A percentile compares a stretch with the other conserved stretches of the same genome.
These are phyloP conservation scores for Skeletonema grethae DNA, from an alignment of 108 stramenopile species.

Conservation along the genomic window DNA sequence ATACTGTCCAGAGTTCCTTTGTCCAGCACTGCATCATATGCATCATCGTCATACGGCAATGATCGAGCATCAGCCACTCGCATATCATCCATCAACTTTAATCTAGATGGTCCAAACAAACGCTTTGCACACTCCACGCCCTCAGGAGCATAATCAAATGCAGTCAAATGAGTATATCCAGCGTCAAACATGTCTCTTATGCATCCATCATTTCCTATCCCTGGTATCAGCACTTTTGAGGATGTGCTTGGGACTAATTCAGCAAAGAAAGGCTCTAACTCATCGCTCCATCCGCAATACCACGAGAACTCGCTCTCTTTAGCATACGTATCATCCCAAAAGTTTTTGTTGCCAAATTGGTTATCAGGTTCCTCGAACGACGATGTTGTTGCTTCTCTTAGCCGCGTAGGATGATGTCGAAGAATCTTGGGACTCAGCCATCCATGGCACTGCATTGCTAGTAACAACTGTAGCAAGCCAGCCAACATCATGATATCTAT, in stretches of 20 bases:
- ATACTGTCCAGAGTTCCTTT: conserved; percentile 38
- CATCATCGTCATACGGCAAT: conserved; percentile 27
- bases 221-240: conserved; percentile 36
- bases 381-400: background rate
- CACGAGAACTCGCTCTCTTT: conserved; percentile 46
- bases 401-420: background rate
- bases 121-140: conserved; percentile 47
- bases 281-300: conserved; percentile 66
- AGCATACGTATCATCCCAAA: conserved; percentile 38
- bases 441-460: background rate
- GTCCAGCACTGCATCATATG: conserved; percentile 47
- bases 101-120: conserved; percentile 30
- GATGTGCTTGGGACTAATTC: conserved; percentile 47
- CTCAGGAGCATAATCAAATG: conserved; percentile 56
- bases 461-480: background rate
- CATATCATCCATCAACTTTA: conserved; percentile 26
- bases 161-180: conserved; percentile 40
- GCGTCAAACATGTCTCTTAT: conserved; percentile 48
- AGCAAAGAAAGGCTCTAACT: conserved; percentile 59
- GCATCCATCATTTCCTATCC: conserved; percentile 46
- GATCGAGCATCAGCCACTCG: conserved; percentile 42
- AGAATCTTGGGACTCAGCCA: background rate
- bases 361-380: conserved; percentile 1
- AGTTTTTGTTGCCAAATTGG: conserved; percentile 40
- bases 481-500: background rate